phyloP scores from a whole-genome alignment of 495 filamentous ascomycete genomes.

The Penicillium waksmanii region DNA sequence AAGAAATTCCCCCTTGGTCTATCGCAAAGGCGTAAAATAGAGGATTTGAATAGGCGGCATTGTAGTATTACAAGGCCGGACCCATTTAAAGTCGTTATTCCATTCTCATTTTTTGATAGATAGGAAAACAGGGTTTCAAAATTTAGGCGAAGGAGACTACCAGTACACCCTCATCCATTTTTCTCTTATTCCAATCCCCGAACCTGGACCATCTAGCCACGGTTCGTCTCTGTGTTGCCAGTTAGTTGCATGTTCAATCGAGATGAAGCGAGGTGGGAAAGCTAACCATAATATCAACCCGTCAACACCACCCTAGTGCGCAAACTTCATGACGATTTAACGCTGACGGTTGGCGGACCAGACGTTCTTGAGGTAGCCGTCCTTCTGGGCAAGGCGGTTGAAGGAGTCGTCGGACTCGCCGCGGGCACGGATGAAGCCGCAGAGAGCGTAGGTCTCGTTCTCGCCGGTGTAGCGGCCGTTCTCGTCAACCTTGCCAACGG shows the following conservation, averaged over 20 bases:
- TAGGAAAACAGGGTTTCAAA: slow-evolving; percentile 37
- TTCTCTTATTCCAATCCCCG: slow-evolving; percentile 32
- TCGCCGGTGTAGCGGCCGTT: slow-evolving; percentile 95
- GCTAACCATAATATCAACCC: slow-evolving; percentile 42
- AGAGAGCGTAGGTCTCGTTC: slow-evolving; percentile 95
- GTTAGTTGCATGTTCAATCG: not conserved
- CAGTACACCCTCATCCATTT: slow-evolving; percentile 29
- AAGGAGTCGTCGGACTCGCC: slow-evolving; percentile 96
- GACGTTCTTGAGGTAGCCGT: slow-evolving; percentile 94
- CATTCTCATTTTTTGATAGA: slow-evolving; percentile 40
- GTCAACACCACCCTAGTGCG: slow-evolving; percentile 29
- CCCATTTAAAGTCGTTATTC: slow-evolving; percentile 38
- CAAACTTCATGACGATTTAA: slow-evolving; percentile 48
- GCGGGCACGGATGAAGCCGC: slow-evolving; percentile 96
- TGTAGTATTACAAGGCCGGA: slow-evolving; percentile 24
- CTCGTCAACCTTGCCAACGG: slow-evolving; percentile 92
- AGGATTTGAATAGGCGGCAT: slow-evolving; percentile 23
- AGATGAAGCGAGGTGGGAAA: not conserved
- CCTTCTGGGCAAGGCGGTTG: slow-evolving; percentile 92
- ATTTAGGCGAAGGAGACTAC: slow-evolving; percentile 27
- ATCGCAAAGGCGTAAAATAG: slow-evolving; percentile 18
- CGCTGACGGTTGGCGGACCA: slow-evolving; percentile 78
- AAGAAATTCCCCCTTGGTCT: slow-evolving; percentile 11
- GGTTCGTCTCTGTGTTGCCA: slow-evolving; percentile 25
- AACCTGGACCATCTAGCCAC: slow-evolving; percentile 38